Base-by-base conservation (phyloP, 2,329 filamentous ascomycete genomes). In the Graphilbum fragrans region DNA sequence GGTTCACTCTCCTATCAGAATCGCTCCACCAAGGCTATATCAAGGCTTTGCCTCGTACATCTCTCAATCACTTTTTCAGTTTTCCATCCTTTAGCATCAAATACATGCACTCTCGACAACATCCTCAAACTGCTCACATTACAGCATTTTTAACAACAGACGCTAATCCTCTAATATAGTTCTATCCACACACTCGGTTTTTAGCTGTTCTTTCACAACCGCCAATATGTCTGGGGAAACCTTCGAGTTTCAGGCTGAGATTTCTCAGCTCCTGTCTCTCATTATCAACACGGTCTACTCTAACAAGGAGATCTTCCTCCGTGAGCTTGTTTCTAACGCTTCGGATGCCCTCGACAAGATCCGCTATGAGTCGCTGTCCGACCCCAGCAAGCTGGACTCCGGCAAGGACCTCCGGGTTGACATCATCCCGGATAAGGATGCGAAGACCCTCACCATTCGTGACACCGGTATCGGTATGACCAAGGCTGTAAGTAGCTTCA, bases 241-340 rank as follows among this genome's bases (percentile, higher is more conserved):
- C 56, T 98, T 98, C 74, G 90, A 96, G 83, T 98, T 96, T 77
- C 92, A 98, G 83, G 92, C 92, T 83, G 92, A 98, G 85, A 98
- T 98, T 65, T 96, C 90, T 84, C 92, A 98, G 86, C 86, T 98
- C 54, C 84, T 98, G 64, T 87, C 82, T 56, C 85, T 98, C 65
- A 98, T 98, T 72, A 98, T 98, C 80, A 98, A 98, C 85, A 96
- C 92, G 54, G 92, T 98, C 74, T 98, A 96, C 79, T 95, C 88
- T 57, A 98, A 98, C 83, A 98, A 98, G 79, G 92, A 96, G 73
- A 96, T 98, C 65, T 98, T 98, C 82, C 73, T 98, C 59, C 77
- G 92, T 82, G 92, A 98, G 73, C 65, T 98, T 58, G 86, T 98
- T 61, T 96, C 92, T 72, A 98, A 98, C 72, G 82, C 83, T 62